Evolutionary conservation across 495 filamentous ascomycete species (phyloP), one percentile per base, ranked within the genome.

Genomic region (Aspergillus cristatus): DNA sequence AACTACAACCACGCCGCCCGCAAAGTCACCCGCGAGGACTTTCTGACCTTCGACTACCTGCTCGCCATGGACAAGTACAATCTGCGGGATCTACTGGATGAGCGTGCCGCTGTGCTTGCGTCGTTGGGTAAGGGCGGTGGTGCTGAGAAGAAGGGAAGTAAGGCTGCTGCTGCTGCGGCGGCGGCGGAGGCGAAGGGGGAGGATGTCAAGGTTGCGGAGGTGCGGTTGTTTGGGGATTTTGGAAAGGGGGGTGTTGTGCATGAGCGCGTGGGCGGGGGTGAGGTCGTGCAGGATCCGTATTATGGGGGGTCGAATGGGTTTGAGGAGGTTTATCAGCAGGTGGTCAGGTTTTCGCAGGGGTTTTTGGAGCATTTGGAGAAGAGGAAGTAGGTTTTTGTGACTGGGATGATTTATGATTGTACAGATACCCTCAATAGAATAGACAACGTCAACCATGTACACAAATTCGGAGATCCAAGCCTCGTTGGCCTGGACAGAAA

Each of bases 31-130:
- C 55, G 68, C 13, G 63, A 68, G 2, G 84, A 98, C 58, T 95
- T 97, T 48, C 55, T 73, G 15, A 71, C 73, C 4, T 97, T 94
- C 50, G 87, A 97, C 57, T 98, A 90, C 53, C 77, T 98, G 38
- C 71, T 98, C 35, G 89, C 86, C 28, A 98, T 98, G 91, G 91
- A 97, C 55, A 68, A 81, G 22, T 68, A 75, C n/a, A 97, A 96
- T 54, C 60, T 90, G 7, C 60, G 67, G 22, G 79, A 95, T 48
- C 58, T 96, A 42, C 47, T 77, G 43, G 65, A 76, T 18, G 59
- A 68, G 44, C 63, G 67, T 35, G 67, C 75, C 34, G 70, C 72
- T 36, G 60, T 78, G 14, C 62, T 57, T 44, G 58, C 50, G 47
- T 62, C 47, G 67, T 68, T 54, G 72, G 70, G 32, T 32, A 59